Evolutionary conservation across 129 eudicot species (phyloP).

Genomic region (sunflower (Helianthus annuus)): HanXRQr2.0-SUNRISE NC_035443.2:162861333-162861832

Average conservation of each 20-base stretch:
- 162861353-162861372: slow-evolving; percentile 45
- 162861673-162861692: too few species aligned
- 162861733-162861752: too few species aligned
- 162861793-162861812: too few species aligned
- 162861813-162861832: too few species aligned
- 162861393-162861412: slow-evolving; percentile 32
- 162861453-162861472: slow-evolving; percentile 15
- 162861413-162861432: neutral
- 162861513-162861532: neutral
- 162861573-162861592: slow-evolving; percentile 15
- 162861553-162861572: neutral
- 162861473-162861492: slow-evolving; percentile 13
- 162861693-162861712: too few species aligned
- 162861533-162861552: slow-evolving; percentile 20
- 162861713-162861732: too few species aligned
- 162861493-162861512: neutral
- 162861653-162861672: neutral
- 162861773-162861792: too few species aligned
- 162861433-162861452: slow-evolving; percentile 10
- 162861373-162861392: slow-evolving; percentile 42
- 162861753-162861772: too few species aligned
- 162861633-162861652: slow-evolving; percentile 5
- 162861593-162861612: slow-evolving; percentile 21
- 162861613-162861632: slow-evolving; percentile 23
- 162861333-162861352: slow-evolving; percentile 36